phyloP scores from a whole-genome alignment of 179 eudicot species.

The Drosera spatulata region DNA sequence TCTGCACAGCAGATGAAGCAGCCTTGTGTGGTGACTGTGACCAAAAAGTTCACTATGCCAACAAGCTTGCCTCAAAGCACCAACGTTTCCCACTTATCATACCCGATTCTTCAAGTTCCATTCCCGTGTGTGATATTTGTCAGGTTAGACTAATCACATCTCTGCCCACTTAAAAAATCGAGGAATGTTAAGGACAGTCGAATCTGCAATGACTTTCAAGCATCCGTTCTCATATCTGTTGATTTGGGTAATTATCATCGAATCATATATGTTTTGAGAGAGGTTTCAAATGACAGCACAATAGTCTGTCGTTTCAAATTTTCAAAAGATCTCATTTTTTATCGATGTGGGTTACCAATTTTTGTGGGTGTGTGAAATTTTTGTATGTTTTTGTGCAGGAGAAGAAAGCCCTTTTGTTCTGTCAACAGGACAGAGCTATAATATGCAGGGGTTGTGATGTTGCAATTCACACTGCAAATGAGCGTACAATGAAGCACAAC shows the following conservation, averaged over 20 bases:
- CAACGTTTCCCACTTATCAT: constrained; percentile 51
- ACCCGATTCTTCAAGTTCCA: constrained; percentile 34
- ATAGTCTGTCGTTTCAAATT: too few species aligned
- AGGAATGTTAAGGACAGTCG: neutral
- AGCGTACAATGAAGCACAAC: constrained; percentile 51
- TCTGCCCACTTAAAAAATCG: neutral
- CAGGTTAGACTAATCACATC: constrained; percentile 27
- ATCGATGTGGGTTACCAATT: neutral
- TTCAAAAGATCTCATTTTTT: too few species aligned
- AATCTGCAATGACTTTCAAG: neutral
- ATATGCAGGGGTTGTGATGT: constrained; percentile 71
- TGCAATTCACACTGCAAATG: constrained; percentile 68
- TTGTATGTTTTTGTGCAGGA: constrained; percentile 23
- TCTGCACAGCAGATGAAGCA: constrained; percentile 82
- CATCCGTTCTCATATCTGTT: neutral
- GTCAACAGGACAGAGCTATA: constrained; percentile 81
- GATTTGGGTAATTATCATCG: neutral
- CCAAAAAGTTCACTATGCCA: constrained; percentile 77
- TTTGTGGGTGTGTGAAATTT: too few species aligned
- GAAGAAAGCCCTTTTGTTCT: constrained; percentile 59
- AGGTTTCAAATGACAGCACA: too few species aligned
- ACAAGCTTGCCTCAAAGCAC: constrained; percentile 79
- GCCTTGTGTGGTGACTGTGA: constrained; percentile 80
- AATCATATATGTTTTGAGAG: neutral
- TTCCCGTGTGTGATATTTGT: constrained; percentile 65